phyloP scores from a whole-genome alignment of 352 stramenopile species.

The Pythium phragmitis region DNA sequence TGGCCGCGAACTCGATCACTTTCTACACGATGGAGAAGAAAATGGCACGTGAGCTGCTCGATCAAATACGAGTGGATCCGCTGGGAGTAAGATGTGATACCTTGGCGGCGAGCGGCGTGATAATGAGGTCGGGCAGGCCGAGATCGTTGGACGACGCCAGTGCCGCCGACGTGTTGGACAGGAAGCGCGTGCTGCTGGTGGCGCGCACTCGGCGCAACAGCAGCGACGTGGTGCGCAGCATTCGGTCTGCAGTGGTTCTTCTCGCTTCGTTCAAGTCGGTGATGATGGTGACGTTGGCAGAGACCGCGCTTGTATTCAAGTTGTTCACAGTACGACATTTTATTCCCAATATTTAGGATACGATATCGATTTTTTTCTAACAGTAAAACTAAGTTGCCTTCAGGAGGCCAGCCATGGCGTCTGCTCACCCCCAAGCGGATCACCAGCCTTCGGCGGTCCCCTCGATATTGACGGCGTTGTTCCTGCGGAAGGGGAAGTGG shows the following conservation, averaged over 20 bases:
- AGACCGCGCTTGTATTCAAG: background rate
- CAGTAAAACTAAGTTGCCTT: no score
- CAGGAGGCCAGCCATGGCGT: background rate
- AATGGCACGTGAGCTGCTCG: background rate
- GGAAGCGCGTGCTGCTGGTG: slow-evolving; percentile 5
- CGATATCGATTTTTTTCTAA: no score
- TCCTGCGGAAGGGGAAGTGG: background rate
- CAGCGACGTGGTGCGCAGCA: slow-evolving; percentile 1
- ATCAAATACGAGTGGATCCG: background rate
- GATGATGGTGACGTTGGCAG: background rate
- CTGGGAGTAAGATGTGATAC: slow-evolving; percentile 6
- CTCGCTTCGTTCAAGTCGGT: background rate
- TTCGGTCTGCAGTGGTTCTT: background rate
- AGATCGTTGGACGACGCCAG: slow-evolving; percentile 1
- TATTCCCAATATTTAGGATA: background rate
- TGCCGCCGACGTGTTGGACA: slow-evolving; percentile 13
- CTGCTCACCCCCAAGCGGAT: no score
- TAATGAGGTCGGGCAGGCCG: slow-evolving; percentile 18
- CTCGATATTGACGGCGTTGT: background rate
- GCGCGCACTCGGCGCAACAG: slow-evolving; percentile 12
- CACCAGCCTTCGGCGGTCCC: no score
- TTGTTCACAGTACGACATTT: background rate
- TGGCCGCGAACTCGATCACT: slow-evolving; percentile 49
- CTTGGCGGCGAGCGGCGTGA: slow-evolving; percentile 18
- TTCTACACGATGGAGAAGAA: slow-evolving; percentile 34